phyloP scores from a whole-genome alignment of 441 rosid genomes.

The Populus hybrid region DNA sequence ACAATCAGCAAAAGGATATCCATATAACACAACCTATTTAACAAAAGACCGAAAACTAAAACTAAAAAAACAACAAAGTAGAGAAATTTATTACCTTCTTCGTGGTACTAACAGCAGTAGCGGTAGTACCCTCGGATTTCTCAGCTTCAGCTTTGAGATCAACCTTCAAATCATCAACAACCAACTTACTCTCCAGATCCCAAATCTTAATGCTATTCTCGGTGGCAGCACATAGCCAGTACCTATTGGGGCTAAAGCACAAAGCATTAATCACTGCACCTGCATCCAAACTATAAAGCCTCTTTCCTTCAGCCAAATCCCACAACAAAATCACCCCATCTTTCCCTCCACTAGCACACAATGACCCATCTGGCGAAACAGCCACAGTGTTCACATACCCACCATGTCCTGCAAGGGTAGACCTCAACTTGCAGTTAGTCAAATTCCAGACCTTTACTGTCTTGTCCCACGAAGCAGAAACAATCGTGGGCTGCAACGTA shows the following conservation, averaged over 20 bases:
- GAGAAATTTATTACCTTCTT: slow-evolving; percentile 33
- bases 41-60: background rate
- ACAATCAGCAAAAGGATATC: background rate
- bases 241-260: slow-evolving; percentile 96
- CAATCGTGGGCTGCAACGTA: slow-evolving; percentile 67
- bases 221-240: slow-evolving; percentile 95
- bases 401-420: slow-evolving; percentile 60
- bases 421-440: slow-evolving; percentile 69
- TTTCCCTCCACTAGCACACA: slow-evolving; percentile 97
- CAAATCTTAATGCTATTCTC: slow-evolving; percentile 91
- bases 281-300: slow-evolving; percentile 80
- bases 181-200: slow-evolving; percentile 93
- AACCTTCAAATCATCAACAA: slow-evolving; percentile 93
- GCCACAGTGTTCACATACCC: slow-evolving; percentile 92
- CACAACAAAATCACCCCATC: slow-evolving; percentile 84
- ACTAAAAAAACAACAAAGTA: background rate
- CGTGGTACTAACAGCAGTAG: slow-evolving; percentile 32
- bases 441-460: slow-evolving; percentile 85
- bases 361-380: slow-evolving; percentile 92
- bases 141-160: slow-evolving; percentile 95
- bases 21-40: background rate
- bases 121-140: slow-evolving; percentile 52
- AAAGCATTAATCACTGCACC: slow-evolving; percentile 68
- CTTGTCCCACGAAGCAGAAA: slow-evolving; percentile 73
- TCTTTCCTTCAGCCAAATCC: slow-evolving; percentile 96